A percentile compares a stretch with the other conserved stretches of the same genome.
phyloP scores from a whole-genome alignment of 768 basidiomycete species.

The Russula olivacea region DNA sequence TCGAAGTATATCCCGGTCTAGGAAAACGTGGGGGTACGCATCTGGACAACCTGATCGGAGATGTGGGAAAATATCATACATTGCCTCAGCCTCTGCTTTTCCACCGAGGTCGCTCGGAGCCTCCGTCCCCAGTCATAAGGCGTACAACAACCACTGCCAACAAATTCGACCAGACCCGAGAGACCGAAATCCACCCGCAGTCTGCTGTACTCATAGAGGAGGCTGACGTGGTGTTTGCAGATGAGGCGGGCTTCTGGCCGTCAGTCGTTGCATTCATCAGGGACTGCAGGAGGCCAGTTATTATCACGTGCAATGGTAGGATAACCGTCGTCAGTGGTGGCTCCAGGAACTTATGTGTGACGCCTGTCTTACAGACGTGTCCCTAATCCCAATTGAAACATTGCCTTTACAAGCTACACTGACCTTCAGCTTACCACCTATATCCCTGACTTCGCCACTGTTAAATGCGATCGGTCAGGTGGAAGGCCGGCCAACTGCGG shows the following conservation, averaged over 20 bases:
- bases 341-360: conserved; percentile 17
- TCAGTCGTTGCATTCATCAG: conserved; percentile 75
- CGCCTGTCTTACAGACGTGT: conserved; percentile 47
- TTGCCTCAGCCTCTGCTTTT: conserved; percentile 21
- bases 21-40: conserved; percentile 81
- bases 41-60: conserved; percentile 77
- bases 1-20: conserved; percentile 94
- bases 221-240: conserved; percentile 87
- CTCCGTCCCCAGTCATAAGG: conserved; percentile 14
- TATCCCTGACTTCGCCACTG: conserved; percentile 25
- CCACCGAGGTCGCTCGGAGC: conserved; percentile 22
- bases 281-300: conserved; percentile 79
- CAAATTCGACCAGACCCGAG: background rate
- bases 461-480: conserved; percentile 22
- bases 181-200: conserved; percentile 39
- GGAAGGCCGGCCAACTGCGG: conserved; percentile 18
- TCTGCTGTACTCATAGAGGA: conserved; percentile 91
- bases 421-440: conserved; percentile 43
- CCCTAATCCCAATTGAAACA: conserved; percentile 61
- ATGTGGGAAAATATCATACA: conserved; percentile 90
- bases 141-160: conserved; percentile 2
- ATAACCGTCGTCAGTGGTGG: conserved; percentile 2
- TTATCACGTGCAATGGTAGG: conserved; percentile 94
- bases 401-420: conserved; percentile 75
- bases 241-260: conserved; percentile 83